Evolutionary conservation across 2,329 filamentous ascomycete species (phyloP), one percentile per base, ranked within the genome.

Genomic region (Fusarium denticulatum): DNA sequence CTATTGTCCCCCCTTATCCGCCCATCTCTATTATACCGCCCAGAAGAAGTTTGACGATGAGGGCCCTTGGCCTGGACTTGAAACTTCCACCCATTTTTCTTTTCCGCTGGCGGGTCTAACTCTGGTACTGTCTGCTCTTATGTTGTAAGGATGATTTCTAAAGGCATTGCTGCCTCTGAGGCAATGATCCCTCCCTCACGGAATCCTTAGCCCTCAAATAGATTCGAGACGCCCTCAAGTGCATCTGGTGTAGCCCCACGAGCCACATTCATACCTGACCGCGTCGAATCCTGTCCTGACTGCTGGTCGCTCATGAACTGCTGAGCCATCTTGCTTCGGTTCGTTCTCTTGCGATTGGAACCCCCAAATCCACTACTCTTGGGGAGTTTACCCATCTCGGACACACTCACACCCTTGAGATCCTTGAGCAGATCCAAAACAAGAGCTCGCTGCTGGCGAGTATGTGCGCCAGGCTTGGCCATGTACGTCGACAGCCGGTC

Each of bases 331-430:
- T 87, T 88, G 79, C 70, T 81, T 53, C 81, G 80, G 39, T 72
- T 71, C 20, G 69, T 72, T 43, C 74, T 77, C 67, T 81, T 82
- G 32, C 72, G 65, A 45, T 76, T 76, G 12, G 78, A 65, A 30
- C 58, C 71, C 12, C 78, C 79, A 36, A 84, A 79, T 20, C 83
- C 83, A 18, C 82, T 82, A 50, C 85, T 87, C 80, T 90, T 90
- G 58, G 83, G 86, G 12, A 99, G 90, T 82, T 94, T 96, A 32
- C 96, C 96, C 85, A 96, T 93, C 83, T 99, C 96, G 13, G 95
- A 94, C 63, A 99, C 94, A 77, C 95, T 96, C 11, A 98, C 92
- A 1, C 96, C 96, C 75, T 97, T 91, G 12, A 99, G 87, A 47
- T 95, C 92, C 76, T 95, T 93, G 28, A 99, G 86, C 22, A 99